Percentiles rank a stretch among this genome's conserved stretches.
phyloP scores from a whole-genome alignment of 306 rosid species.

The Astragalus glycyphyllos region DNA sequence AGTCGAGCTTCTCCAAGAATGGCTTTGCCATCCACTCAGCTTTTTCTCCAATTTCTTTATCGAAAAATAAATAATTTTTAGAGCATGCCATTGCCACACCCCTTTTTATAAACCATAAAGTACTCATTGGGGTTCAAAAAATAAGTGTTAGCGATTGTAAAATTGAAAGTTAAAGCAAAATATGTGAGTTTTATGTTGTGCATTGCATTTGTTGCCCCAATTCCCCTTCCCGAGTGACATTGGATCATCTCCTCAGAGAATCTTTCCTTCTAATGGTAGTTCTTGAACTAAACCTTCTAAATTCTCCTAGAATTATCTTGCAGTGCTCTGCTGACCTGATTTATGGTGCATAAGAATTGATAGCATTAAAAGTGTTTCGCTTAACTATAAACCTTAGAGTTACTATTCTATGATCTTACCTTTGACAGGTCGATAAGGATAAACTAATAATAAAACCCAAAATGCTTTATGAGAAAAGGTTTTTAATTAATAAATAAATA shows the following conservation, averaged over 20 bases:
- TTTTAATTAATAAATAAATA: background rate
- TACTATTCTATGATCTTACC: conserved; percentile 7
- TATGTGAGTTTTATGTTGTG: background rate
- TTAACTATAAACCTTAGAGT: background rate
- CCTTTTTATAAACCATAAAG: background rate
- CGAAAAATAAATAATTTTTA: background rate
- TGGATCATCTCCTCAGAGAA: background rate
- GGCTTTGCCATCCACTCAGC: no score
- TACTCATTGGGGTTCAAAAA: background rate
- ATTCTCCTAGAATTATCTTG: background rate
- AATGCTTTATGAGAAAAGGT: conserved; percentile 4
- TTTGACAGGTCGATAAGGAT: background rate
- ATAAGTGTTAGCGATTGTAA: background rate
- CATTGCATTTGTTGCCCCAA: background rate
- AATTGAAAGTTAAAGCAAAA: conserved; percentile 7
- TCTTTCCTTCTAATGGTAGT: conserved; percentile 10
- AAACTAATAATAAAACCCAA: background rate
- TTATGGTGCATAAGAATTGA: conserved; percentile 19
- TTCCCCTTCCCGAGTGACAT: background rate
- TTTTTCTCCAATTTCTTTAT: background rate
- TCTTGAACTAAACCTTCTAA: conserved; percentile 14
- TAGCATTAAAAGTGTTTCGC: background rate
- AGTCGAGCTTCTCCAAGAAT: no score
- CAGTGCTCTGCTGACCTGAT: conserved; percentile 2
- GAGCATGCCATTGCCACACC: background rate